Evolutionary conservation across 768 basidiomycete genomes (phyloP), one percentile per base, ranked within the genome.

Genomic region (Tylopilus felleus): DNA sequence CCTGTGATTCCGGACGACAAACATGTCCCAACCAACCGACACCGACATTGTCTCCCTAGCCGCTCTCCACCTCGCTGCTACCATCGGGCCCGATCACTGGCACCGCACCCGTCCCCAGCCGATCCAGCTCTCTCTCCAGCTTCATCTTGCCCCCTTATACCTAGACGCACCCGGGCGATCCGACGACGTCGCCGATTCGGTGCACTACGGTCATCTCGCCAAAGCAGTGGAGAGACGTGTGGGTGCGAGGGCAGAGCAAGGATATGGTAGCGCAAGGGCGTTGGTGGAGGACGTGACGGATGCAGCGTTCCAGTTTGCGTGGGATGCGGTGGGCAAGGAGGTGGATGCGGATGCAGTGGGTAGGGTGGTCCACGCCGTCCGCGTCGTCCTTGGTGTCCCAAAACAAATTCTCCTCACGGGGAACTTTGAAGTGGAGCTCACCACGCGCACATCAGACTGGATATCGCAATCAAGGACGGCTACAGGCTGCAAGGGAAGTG

Each of bases 181-280:
- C 0, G 84, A 86, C 66, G 65, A 81, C 57, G 79, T 87, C 16
- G 53, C 65, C 0, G 75, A 84, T 53, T 82, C 83, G 0, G 69
- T 90, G 7, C 80, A 89, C 66, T 89, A 90, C 62, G 83, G 84
- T 5, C 74, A 79, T 25, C 75, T 89, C 27, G 71, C 78, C 22
- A 85, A 85, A 60, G 65, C 67, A 0, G 70, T 82, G 49, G 67
- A 66, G n/a, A 55, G 22, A 1, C 68, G 75, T 1, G 61, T 71
- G 9, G 47, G 22, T 5, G 14, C 9, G n/a, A 35, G 68, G 14
- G 19, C 28, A 12, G 52, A 35, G 53, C 5, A 51, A 0, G 52
- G 44, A 42, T 77, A 75, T 27, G 31, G 61, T 5, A 58, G 64
- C 5, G 58, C 73, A 1, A 62, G 66, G 7, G 72, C 63, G 1